Base-by-base conservation (phyloP, 805 yeast species). In the Pichia deserticola region DNA sequence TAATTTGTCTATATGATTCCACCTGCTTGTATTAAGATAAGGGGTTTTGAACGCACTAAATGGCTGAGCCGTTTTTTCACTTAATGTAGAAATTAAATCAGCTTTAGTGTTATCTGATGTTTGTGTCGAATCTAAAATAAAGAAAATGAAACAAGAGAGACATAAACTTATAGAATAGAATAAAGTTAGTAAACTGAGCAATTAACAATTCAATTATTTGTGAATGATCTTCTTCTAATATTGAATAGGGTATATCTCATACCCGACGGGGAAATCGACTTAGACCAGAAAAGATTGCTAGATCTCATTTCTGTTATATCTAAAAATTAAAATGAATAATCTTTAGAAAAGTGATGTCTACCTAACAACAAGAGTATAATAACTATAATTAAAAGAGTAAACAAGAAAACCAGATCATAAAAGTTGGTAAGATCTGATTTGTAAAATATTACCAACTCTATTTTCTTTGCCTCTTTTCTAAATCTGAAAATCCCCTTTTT, bases 41-140 rank as follows among this genome's bases (percentile, higher is more conserved):
- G 79, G 77, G 1, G 78, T 74, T 46, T 63, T 69, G 50, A 74
- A 73, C 1, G 75, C 76, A 60, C 78, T 70, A 42, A 69, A 62
- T 1, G 65, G 66, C 38, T 57, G 66, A 3, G 56, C 53, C 1
- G 65, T 60, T 44, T 57, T 58, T 37, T 62, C 67, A 43, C 65
- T 63, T 48, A 60, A 45, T 5, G 63, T 51, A 8, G 68, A 63
- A 39, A 57, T 30, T 5, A 36, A 11, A 36, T 49, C 52, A 12
- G 27, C 45, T 13, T 30, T 12, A 5, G 25, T n/a, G 8, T 44
- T 36, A 5, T 44, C 50, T n/a, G 28, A 33, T 29, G 38, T 39
- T 7, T 6, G 9, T 5, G 10, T 13, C 6, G 52, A 47, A 38
- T 42, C 42, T 47, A 40, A 28, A 25, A 33, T 11, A 41, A 13